Evolutionary conservation across 148 eudicot genomes (phyloP), one percentile per base, ranked within the genome.

Genomic region (Cornus kousa): DNA sequence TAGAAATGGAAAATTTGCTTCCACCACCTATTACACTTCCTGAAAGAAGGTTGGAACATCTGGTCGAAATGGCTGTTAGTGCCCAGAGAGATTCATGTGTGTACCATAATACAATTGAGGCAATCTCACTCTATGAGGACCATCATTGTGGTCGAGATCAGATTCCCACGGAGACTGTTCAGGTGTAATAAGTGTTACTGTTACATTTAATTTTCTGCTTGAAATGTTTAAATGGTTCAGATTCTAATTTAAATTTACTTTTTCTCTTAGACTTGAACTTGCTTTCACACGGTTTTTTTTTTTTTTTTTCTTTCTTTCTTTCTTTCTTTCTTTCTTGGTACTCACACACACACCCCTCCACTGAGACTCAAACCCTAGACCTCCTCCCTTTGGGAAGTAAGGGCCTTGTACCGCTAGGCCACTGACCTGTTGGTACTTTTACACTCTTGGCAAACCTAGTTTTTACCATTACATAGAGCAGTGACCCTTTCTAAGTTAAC

Each of bases 161-260:
- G 81, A 85, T 95, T 73, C 99, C 99, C n/a, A 88, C 89, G 23
- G 84, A 90, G 84, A 95, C 97, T 76, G 74, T 87, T 81, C 97
- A 95, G 97, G 98, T 94, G 80, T 80, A 85, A 28, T 22, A 74
- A 16, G 10, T 74, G 40, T 23, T 37, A 55, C 28, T 13, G 7
- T 70, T 14, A 7, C 20, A 35, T 35, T 69, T 70, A 37, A 3
- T 62, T 68, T 39, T 37, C n/a, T 22, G 43, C 2, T 37, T 39
- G 12, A 23, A 35, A 65, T 24, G 11, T 75, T 16, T 13, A 40
- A 22, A 16, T 65, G 23, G 9, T 35, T 60, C 17, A 60, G 12
- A 46, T 59, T 64, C 17, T n/a, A 14, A 57, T 13, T 19, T 3
- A 57, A 57, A 57, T 43, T 43, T 43, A 43, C 20, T 13, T 57